These are phyloP conservation scores for Neurospora sublineolata DNA, from an alignment of 495 filamentous ascomycete genomes.

Conservation along the genomic window DNA sequence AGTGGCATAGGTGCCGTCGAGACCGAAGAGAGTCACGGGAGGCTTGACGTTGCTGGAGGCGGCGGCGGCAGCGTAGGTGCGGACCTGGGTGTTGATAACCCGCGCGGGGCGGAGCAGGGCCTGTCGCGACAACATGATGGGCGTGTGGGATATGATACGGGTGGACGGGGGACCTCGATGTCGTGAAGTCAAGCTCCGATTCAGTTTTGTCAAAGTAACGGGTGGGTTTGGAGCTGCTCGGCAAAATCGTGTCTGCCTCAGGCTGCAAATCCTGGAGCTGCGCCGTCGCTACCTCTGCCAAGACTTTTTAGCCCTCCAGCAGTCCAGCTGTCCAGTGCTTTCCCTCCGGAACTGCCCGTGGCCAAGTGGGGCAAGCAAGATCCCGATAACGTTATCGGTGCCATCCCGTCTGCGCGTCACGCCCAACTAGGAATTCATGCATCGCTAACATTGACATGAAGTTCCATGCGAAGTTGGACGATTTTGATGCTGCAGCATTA, in stretches of 20 bases:
- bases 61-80: constrained; percentile 65
- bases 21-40: constrained; percentile 81
- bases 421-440: not conserved
- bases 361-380: not conserved
- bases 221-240: constrained; percentile 20
- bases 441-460: not conserved
- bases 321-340: not conserved
- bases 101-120: constrained; percentile 44
- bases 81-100: constrained; percentile 31
- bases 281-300: not conserved
- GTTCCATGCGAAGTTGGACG: not conserved
- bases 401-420: not conserved
- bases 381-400: not conserved
- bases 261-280: constrained; percentile 7
- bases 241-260: constrained; percentile 24
- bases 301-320: not conserved
- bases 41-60: constrained; percentile 56
- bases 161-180: constrained; percentile 21
- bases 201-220: constrained; percentile 22
- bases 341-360: not conserved
- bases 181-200: constrained; percentile 22
- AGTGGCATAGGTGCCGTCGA: constrained; percentile 96
- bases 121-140: constrained; percentile 53
- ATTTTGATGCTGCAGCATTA: not conserved
- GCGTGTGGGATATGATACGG: constrained; percentile 21